phyloP scores from a whole-genome alignment of 1,284 basidiomycete genomes.

The Sanghuangporus baumii region DNA sequence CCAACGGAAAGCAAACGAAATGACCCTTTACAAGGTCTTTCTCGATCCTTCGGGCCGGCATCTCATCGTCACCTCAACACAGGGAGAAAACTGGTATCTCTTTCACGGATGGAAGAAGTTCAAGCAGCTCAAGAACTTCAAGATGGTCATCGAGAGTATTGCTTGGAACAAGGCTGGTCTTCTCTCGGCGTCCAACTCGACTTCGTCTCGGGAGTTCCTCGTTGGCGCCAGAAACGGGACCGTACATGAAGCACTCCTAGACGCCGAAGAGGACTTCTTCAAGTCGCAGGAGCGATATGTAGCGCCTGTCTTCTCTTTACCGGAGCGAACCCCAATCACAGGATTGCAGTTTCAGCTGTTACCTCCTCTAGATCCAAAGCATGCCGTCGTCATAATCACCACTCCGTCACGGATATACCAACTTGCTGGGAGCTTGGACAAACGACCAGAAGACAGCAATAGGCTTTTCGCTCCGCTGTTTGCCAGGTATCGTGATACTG shows the following conservation, averaged over 20 bases:
- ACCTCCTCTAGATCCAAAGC: constrained; percentile 55
- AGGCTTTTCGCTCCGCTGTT: constrained; percentile 76
- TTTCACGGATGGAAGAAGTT: constrained; percentile 79
- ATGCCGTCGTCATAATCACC: constrained; percentile 71
- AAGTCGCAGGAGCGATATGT: constrained; percentile 83
- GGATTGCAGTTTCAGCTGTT: constrained; percentile 80
- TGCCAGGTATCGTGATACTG: constrained; percentile 62
- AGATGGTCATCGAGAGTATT: constrained; percentile 88
- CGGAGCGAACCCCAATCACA: constrained; percentile 74
- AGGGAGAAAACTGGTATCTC: constrained; percentile 94
- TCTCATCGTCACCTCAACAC: constrained; percentile 77
- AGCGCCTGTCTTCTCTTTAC: constrained; percentile 72
- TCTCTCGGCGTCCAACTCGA: constrained; percentile 56
- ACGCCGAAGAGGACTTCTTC: constrained; percentile 88
- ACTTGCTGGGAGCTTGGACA: constrained; percentile 69
- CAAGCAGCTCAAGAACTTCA: constrained; percentile 71
- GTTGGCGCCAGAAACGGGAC: constrained; percentile 82
- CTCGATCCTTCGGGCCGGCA: constrained; percentile 91
- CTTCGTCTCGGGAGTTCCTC: constrained; percentile 82
- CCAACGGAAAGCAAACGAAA: constrained; percentile 62
- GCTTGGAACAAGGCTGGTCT: constrained; percentile 86
- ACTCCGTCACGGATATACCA: constrained; percentile 91
- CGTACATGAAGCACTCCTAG: constrained; percentile 82
- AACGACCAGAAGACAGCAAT: constrained; percentile 66
- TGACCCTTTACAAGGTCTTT: constrained; percentile 75